These are phyloP conservation scores for Zymoseptoria crescenta DNA, from an alignment of 2,329 filamentous ascomycete genomes.

Conservation along the genomic window DNA sequence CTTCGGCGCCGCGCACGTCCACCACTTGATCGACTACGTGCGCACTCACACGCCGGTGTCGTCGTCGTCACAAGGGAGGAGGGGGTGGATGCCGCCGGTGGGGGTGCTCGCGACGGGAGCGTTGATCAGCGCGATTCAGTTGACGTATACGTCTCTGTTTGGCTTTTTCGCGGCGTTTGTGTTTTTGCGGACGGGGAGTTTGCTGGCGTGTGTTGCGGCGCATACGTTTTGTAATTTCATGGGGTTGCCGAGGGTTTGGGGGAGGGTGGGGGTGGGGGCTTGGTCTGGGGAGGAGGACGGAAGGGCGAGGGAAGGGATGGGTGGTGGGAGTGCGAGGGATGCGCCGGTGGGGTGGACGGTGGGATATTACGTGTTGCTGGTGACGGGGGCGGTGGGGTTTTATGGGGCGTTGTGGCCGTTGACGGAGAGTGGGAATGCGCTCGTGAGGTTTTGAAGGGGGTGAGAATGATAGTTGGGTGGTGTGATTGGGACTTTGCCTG, in stretches of 20 bases:
- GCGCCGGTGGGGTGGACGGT: slow-evolving; percentile 55
- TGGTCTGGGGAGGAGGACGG: background rate
- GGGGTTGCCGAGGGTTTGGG: slow-evolving; percentile 82
- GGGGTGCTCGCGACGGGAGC: slow-evolving; percentile 34
- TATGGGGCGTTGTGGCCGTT: slow-evolving; percentile 62
- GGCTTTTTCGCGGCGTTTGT: slow-evolving; percentile 89
- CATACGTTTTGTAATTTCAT: slow-evolving; percentile 91
- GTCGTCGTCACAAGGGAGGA: slow-evolving; percentile 44
- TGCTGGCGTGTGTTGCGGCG: slow-evolving; percentile 65
- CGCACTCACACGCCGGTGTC: slow-evolving; percentile 63
- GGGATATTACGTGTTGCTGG: slow-evolving; percentile 69
- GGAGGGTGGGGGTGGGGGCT: slow-evolving; percentile 48
- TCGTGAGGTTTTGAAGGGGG: slow-evolving; percentile 29
- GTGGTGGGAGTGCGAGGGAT: background rate
- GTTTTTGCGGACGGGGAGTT: slow-evolving; percentile 74
- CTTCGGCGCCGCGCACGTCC: slow-evolving; percentile 87
- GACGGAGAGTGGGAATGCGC: slow-evolving; percentile 54
- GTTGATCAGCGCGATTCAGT: slow-evolving; percentile 69
- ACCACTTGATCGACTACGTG: slow-evolving; percentile 93
- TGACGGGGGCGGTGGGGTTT: slow-evolving; percentile 65
- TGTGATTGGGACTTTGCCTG: too few species aligned
- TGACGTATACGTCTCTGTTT: slow-evolving; percentile 85
- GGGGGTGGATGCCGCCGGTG: slow-evolving; percentile 6
- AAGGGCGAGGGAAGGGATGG: background rate
- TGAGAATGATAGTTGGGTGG: too few species aligned